Evolutionary conservation across 176 grass and related monocot genomes (phyloP).

Genomic region (Elaeis guineensis): DNA sequence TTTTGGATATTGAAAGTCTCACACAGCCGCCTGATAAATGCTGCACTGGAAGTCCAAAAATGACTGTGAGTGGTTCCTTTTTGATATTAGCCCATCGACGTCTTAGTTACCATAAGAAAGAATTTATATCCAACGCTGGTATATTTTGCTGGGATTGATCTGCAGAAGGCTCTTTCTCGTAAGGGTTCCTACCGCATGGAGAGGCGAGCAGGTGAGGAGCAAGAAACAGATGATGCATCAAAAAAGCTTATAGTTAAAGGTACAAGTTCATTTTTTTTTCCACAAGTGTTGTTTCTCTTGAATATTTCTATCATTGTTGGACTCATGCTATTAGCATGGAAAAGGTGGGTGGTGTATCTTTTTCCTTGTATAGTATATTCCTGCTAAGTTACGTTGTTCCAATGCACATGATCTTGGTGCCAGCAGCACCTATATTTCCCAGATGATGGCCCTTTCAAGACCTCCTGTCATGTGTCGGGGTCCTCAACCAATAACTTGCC

Average conservation of each 20-base stretch:
- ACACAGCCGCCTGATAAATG: conserved; percentile 58
- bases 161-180: conserved; percentile 79
- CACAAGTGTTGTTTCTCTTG: neutral
- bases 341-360: no score
- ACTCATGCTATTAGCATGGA: no score
- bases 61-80: conserved; percentile 30
- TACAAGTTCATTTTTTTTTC: neutral
- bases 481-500: no score
- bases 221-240: conserved; percentile 51
- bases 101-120: conserved; percentile 1
- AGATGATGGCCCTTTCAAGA: no score
- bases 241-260: conserved; percentile 84
- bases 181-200: conserved; percentile 78
- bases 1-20: conserved; percentile 78
- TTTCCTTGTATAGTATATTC: no score
- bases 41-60: conserved; percentile 87
- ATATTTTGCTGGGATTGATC: neutral
- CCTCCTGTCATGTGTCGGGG: no score
- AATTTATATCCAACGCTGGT: no score
- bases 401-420: no score
- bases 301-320: neutral
- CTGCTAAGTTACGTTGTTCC: no score
- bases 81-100: neutral
- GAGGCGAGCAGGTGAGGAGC: conserved; percentile 53
- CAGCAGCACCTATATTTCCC: no score